Evolutionary conservation across 345 rosid species (phyloP).

Genomic region (Salix koriyanagi): DNA sequence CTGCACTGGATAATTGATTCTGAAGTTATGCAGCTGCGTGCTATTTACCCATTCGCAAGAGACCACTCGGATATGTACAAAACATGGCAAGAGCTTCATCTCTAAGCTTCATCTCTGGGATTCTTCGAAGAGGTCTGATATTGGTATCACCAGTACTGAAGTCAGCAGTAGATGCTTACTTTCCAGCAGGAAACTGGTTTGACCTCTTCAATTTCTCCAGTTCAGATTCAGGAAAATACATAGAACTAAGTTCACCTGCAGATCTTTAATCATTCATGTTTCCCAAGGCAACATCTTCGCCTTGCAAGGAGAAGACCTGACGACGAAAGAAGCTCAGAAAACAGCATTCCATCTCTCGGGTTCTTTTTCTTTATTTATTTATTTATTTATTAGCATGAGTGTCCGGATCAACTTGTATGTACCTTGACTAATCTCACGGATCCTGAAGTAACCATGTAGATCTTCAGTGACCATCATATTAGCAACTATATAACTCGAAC

Average conservation of each 20-base stretch:
- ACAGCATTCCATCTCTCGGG: slow-evolving; percentile 37
- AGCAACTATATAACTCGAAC: no score
- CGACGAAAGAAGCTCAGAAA: slow-evolving; percentile 45
- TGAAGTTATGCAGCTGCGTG: slow-evolving; percentile 46
- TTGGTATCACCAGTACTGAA: slow-evolving; percentile 51
- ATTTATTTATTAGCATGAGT: no score
- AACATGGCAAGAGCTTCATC: slow-evolving; percentile 57
- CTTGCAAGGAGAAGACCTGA: slow-evolving; percentile 66
- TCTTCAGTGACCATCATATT: no score
- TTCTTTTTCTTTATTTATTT: slow-evolving; percentile 1
- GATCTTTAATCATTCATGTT: slow-evolving; percentile 58
- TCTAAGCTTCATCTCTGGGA: slow-evolving; percentile 69
- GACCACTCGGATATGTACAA: slow-evolving; percentile 42
- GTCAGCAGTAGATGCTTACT: slow-evolving; percentile 48
- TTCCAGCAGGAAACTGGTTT: slow-evolving; percentile 72
- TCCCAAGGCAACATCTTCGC: slow-evolving; percentile 60
- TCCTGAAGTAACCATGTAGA: no score
- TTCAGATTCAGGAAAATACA: slow-evolving; percentile 29
- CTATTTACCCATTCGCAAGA: slow-evolving; percentile 75
- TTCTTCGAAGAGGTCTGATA: slow-evolving; percentile 47
- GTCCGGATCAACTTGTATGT: accelerated
- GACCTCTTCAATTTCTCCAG: slow-evolving; percentile 57
- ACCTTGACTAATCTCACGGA: no score
- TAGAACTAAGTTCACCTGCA: slow-evolving; percentile 42
- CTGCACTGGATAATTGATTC: background rate